Percentiles rank a stretch among this genome's conserved stretches.
These are phyloP conservation scores for Drosera spatulata DNA, from an alignment of 179 eudicot genomes.

Conservation along the genomic window DNA sequence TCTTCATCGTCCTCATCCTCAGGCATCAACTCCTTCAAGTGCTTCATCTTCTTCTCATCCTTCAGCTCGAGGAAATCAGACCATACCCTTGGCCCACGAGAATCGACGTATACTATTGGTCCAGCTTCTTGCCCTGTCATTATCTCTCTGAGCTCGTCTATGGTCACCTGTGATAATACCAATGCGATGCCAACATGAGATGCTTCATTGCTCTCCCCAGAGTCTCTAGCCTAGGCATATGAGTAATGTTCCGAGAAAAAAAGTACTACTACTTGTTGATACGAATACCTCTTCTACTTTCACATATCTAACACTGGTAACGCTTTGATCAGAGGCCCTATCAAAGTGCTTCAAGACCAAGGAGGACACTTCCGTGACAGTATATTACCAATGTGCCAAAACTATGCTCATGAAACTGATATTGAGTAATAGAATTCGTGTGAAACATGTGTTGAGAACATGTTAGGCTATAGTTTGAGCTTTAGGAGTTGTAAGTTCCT, in stretches of 20 bases:
- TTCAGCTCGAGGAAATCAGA: constrained; percentile 32
- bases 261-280: too few relatives aligned
- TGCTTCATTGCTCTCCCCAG: not conserved
- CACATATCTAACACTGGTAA: too few relatives aligned
- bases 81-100: constrained; percentile 34
- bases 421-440: too few relatives aligned
- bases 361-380: too few relatives aligned
- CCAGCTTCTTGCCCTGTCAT: constrained; percentile 41
- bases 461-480: not conserved
- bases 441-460: not conserved
- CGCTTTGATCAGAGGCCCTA: too few relatives aligned
- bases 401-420: too few relatives aligned
- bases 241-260: too few relatives aligned
- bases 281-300: too few relatives aligned
- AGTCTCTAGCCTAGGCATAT: too few relatives aligned
- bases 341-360: too few relatives aligned
- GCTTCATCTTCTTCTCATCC: constrained; percentile 26
- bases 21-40: constrained; percentile 26
- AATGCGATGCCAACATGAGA: not conserved
- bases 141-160: constrained; percentile 23
- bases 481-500: too few relatives aligned
- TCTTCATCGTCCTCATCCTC: constrained; percentile 13
- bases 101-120: constrained; percentile 46
- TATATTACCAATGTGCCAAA: too few relatives aligned
- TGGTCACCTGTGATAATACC: constrained; percentile 32